phyloP scores from a whole-genome alignment of 2,329 filamentous ascomycete genomes.

The Neonectria neomacrospora region DNA sequence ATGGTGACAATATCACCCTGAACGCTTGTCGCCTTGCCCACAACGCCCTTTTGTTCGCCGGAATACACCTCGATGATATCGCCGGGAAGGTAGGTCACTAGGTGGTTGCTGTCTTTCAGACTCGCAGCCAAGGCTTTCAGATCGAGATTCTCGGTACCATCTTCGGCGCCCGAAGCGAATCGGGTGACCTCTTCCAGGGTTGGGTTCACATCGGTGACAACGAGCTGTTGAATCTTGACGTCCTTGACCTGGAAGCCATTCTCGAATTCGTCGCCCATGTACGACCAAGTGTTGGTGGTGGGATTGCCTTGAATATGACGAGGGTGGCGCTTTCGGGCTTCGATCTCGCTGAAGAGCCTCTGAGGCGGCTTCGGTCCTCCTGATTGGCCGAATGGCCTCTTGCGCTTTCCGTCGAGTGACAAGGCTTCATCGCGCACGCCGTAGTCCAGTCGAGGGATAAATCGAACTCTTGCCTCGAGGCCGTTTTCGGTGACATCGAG shows the following conservation, averaged over 20 bases:
- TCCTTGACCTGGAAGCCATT: slow-evolving; percentile 95
- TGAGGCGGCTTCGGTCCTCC: slow-evolving; percentile 82
- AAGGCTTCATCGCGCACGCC: slow-evolving; percentile 81
- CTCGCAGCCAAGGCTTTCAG: slow-evolving; percentile 90
- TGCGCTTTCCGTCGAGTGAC: slow-evolving; percentile 77
- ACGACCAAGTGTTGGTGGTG: slow-evolving; percentile 84
- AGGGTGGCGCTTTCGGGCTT: slow-evolving; percentile 89
- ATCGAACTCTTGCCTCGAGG: slow-evolving; percentile 84
- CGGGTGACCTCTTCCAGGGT: slow-evolving; percentile 95
- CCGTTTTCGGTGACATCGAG: slow-evolving; percentile 94
- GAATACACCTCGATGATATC: slow-evolving; percentile 97
- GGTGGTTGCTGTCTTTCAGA: slow-evolving; percentile 83
- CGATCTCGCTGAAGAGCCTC: slow-evolving; percentile 89
- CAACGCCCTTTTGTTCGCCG: slow-evolving; percentile 92
- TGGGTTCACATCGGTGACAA: slow-evolving; percentile 91
- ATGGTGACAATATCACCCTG: slow-evolving; percentile 93
- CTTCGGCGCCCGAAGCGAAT: slow-evolving; percentile 88
- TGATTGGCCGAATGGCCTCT: slow-evolving; percentile 70
- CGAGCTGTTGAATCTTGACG: slow-evolving; percentile 86
- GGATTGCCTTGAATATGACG: slow-evolving; percentile 72
- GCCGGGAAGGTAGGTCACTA: slow-evolving; percentile 87
- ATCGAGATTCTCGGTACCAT: slow-evolving; percentile 94
- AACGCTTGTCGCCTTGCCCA: slow-evolving; percentile 86
- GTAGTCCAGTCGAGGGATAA: slow-evolving; percentile 93
- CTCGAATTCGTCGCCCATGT: slow-evolving; percentile 88